Conservation (phyloP, 495 filamentous ascomycete species). For the Penicillium antarcticum region DNA sequence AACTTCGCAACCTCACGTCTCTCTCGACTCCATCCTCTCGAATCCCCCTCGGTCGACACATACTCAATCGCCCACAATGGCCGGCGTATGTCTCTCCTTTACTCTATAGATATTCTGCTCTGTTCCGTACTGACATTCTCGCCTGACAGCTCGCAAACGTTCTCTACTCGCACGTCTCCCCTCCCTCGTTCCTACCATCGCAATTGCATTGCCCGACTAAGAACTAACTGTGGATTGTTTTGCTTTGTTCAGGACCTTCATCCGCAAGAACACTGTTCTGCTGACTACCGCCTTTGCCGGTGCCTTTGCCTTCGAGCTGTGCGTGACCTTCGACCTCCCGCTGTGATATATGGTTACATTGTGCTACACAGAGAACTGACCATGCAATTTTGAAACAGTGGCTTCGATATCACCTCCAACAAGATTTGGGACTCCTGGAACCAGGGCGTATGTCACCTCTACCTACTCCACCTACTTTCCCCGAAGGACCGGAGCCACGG, state of each 20-base stretch:
- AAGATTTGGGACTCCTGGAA: constrained; percentile 87
- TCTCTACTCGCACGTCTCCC: constrained; percentile 79
- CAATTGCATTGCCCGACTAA: constrained; percentile 12
- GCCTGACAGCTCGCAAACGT: constrained; percentile 50
- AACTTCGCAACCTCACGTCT: constrained; percentile 24
- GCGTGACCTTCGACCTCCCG: constrained; percentile 32
- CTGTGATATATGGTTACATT: not conserved
- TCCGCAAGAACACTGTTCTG: constrained; percentile 83
- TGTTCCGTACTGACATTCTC: constrained; percentile 17
- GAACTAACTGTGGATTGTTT: constrained; percentile 20
- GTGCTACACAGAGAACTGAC: constrained; percentile 8
- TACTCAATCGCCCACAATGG: constrained; percentile 45
- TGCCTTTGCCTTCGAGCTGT: constrained; percentile 95
- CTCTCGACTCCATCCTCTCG: constrained; percentile 15
- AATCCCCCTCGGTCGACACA: constrained; percentile 11
- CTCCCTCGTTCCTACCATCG: constrained; percentile 13
- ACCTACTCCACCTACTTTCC: not conserved
- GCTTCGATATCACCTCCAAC: constrained; percentile 72
- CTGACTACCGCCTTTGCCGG: constrained; percentile 78
- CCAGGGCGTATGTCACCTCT: constrained; percentile 66
- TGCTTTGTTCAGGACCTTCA: constrained; percentile 60
- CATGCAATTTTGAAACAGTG: constrained; percentile 46
- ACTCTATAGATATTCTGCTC: not conserved
- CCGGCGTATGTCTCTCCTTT: constrained; percentile 36
- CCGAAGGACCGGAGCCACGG: not conserved